Evolutionary conservation across 2,329 filamentous ascomycete genomes (phyloP).

Genomic region (Teratosphaeria destructans): DNA sequence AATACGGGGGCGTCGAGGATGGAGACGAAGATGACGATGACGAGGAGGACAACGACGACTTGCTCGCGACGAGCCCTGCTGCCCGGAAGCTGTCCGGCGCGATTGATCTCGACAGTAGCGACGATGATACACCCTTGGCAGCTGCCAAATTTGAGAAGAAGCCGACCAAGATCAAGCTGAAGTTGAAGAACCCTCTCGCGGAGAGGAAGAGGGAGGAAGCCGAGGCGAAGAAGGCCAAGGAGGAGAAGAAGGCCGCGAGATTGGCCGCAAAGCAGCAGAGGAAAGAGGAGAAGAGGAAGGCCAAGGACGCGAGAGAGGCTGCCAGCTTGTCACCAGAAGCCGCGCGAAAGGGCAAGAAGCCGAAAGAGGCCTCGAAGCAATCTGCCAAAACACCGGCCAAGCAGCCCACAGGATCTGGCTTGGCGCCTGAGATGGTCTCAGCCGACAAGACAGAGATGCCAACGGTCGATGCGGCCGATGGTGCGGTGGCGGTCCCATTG

Average conservation of each 20-base stretch:
- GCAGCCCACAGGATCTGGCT: neutral
- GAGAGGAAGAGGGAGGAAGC: constrained; percentile 20
- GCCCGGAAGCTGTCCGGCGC: constrained; percentile 22
- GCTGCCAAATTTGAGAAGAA: neutral
- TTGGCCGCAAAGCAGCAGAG: constrained; percentile 4
- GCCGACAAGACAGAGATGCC: neutral
- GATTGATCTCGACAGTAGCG: constrained; percentile 38
- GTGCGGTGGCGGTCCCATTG: neutral
- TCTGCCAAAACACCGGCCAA: constrained; percentile 1
- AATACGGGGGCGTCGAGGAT: constrained; percentile 12
- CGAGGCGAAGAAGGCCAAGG: constrained; percentile 7
- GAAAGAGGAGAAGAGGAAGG: constrained; percentile 6
- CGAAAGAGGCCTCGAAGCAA: constrained; percentile 5
- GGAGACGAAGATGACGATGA: constrained; percentile 37
- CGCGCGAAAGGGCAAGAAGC: constrained; percentile 14
- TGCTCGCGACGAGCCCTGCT: constrained; percentile 6
- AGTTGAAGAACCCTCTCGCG: constrained; percentile 9
- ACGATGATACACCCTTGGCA: constrained; percentile 18
- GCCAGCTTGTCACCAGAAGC: constrained; percentile 2
- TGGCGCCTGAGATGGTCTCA: neutral
- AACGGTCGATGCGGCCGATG: neutral
- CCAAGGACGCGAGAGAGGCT: neutral
- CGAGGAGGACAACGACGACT: neutral
- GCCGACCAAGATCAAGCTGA: constrained; percentile 1
- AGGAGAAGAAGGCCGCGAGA: constrained; percentile 1